Conservation (phyloP, 805 yeast species). For the Tetrapisispora namnaoensis region DNA sequence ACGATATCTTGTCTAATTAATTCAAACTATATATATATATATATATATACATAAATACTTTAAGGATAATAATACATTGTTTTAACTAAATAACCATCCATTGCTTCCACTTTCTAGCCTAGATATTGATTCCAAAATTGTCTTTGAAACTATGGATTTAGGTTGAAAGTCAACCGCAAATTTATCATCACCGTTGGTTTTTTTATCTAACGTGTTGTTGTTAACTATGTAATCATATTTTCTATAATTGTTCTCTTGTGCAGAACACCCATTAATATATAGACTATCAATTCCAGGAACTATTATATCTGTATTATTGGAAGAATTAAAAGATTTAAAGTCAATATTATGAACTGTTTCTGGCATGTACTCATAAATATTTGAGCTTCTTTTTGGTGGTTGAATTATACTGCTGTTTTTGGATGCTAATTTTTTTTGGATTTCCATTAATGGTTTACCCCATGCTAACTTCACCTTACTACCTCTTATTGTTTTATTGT, state of each 20-base stretch:
- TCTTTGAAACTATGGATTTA: neutral
- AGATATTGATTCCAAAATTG: conserved; percentile 4
- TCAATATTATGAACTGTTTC: neutral
- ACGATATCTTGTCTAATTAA: too few species aligned
- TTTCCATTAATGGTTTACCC: conserved; percentile 52
- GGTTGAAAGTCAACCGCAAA: neutral
- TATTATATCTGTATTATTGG: neutral
- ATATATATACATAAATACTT: neutral
- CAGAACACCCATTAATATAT: too few species aligned
- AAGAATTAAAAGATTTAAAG: neutral
- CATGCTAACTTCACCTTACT: conserved; percentile 76
- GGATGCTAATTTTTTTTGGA: neutral
- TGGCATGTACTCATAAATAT: neutral
- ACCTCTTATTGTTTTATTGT: conserved; percentile 81
- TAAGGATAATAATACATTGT: too few species aligned
- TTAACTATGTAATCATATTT: neutral
- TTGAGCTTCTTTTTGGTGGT: neutral
- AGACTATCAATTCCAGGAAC: neutral
- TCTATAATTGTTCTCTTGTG: too few species aligned
- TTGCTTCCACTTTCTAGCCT: conserved; percentile 22
- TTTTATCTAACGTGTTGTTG: neutral
- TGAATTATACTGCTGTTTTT: neutral
- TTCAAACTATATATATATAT: neutral
- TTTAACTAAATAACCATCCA: conserved; percentile 5
- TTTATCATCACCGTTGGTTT: neutral